These are phyloP conservation scores for Xylariales sp. DNA, from an alignment of 2,329 filamentous ascomycete genomes.

Conservation along the genomic window DNA sequence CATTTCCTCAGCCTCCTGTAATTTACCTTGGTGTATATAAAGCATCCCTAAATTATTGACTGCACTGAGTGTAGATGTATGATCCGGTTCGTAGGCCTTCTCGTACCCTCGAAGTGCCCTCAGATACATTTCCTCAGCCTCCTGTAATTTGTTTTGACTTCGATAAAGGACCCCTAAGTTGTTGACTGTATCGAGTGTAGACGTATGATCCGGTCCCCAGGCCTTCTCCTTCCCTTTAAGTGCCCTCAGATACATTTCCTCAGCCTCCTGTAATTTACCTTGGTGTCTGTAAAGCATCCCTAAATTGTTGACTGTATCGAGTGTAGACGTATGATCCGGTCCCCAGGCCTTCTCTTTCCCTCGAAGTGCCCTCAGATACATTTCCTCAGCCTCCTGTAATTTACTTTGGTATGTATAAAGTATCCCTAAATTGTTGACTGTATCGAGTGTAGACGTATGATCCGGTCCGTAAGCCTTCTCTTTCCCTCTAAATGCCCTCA, in stretches of 20 bases:
- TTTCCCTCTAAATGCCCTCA: background rate
- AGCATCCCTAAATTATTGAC: conserved; percentile 10
- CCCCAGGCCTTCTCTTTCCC: conserved; percentile 2
- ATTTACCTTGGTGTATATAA: background rate
- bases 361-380: conserved; percentile 1
- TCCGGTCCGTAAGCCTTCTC: background rate
- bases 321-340: conserved; percentile 2
- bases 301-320: conserved; percentile 14
- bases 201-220: conserved; percentile 1
- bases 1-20: background rate
- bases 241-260: background rate
- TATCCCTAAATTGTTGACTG: conserved; percentile 10
- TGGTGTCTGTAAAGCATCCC: conserved; percentile 4
- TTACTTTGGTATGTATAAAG: background rate
- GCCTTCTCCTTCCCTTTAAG: background rate
- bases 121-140: conserved; percentile 1
- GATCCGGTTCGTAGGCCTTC: background rate
- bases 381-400: background rate
- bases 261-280: background rate
- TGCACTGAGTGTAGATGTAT: background rate
- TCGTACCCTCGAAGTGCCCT: background rate
- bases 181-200: conserved; percentile 9
- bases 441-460: background rate
- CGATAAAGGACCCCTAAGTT: conserved; percentile 4
- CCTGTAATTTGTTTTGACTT: background rate